Evolutionary conservation across 352 stramenopile species (phyloP).

Genomic region (Blastocystis sp.): DNA sequence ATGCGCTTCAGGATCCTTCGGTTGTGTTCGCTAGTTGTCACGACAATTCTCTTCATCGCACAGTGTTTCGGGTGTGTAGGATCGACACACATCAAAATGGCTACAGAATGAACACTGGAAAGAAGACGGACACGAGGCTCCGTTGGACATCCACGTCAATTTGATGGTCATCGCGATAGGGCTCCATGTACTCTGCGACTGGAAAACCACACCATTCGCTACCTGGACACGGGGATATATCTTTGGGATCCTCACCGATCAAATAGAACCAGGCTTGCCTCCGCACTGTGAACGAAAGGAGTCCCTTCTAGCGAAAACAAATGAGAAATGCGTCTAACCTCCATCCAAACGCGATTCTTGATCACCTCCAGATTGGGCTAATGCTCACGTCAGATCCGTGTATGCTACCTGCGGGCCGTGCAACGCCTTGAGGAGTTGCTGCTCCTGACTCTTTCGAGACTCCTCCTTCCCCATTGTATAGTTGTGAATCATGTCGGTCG

Average conservation of each 20-base stretch:
- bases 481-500: slow-evolving; percentile 41
- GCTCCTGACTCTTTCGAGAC: neutral
- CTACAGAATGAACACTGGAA: neutral
- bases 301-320: neutral
- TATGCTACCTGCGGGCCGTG: neutral
- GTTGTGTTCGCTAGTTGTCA: neutral
- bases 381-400: neutral
- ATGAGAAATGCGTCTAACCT: neutral
- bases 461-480: neutral
- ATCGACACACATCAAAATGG: slow-evolving; percentile 19
- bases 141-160: slow-evolving; percentile 40
- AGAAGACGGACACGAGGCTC: neutral
- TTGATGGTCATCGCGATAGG: slow-evolving; percentile 14
- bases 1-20: neutral
- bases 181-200: slow-evolving; percentile 3
- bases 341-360: slow-evolving; percentile 43
- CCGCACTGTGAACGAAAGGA: neutral
- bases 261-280: slow-evolving; percentile 28
- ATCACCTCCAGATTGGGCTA: slow-evolving; percentile 16
- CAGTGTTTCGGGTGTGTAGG: neutral
- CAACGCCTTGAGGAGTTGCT: neutral
- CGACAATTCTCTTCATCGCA: neutral
- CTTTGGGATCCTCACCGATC: neutral
- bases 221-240: slow-evolving; percentile 21
- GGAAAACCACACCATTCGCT: neutral